These are phyloP conservation scores for Glebionis coronaria DNA, from an alignment of 129 eudicot species.

Conservation along the genomic window DNA sequence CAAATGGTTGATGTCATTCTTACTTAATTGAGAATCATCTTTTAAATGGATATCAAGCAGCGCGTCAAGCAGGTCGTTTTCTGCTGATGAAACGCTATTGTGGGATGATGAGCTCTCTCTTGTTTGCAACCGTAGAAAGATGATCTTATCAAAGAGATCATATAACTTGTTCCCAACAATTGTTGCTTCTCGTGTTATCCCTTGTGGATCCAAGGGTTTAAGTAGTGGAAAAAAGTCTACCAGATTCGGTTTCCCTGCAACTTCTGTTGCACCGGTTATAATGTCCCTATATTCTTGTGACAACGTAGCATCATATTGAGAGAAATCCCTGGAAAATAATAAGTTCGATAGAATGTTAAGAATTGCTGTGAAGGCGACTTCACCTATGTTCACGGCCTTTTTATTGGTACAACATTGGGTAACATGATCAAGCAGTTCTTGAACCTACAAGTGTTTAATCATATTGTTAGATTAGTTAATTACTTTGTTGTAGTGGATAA, in stretches of 20 bases:
- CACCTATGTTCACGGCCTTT: conserved; percentile 26
- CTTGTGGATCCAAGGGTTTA: conserved; percentile 6
- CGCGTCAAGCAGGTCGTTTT: conserved; percentile 10
- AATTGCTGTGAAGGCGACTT: neutral
- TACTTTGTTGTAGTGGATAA: too few species aligned
- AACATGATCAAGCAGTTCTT: conserved; percentile 17
- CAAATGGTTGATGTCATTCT: conserved; percentile 8
- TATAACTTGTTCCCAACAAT: conserved; percentile 12
- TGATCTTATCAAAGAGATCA: conserved; percentile 23
- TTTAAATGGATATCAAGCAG: neutral
- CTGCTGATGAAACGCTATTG: neutral
- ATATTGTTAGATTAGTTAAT: too few species aligned
- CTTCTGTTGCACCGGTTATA: neutral
- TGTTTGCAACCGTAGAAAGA: conserved; percentile 14
- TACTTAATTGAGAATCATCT: neutral
- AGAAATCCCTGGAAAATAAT: neutral
- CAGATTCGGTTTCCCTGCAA: neutral
- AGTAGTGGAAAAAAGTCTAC: conserved; percentile 4
- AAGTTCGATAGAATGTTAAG: neutral
- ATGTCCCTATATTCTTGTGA: neutral
- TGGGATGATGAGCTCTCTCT: neutral
- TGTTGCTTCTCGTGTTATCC: neutral
- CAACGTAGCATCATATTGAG: neutral
- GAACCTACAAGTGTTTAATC: neutral
- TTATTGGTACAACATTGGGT: conserved; percentile 15